These are phyloP conservation scores for Plasmopara muralis DNA, from an alignment of 352 stramenopile genomes.

Conservation along the genomic window DNA sequence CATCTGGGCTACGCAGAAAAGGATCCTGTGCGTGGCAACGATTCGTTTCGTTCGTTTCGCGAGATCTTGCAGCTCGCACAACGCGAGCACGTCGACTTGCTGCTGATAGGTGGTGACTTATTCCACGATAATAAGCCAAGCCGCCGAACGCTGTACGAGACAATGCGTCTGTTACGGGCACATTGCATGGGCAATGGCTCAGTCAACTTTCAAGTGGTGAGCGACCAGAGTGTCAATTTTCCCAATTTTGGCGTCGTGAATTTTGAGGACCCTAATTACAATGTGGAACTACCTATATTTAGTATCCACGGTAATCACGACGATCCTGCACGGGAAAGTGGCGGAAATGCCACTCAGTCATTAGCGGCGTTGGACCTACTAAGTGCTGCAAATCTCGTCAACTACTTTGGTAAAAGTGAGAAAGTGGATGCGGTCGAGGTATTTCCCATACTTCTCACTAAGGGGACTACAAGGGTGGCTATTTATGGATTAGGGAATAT, in stretches of 20 bases:
- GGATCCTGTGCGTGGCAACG: slow-evolving; percentile 91
- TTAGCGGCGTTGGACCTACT: slow-evolving; percentile 95
- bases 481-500: slow-evolving; percentile 98
- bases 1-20: slow-evolving; percentile 96
- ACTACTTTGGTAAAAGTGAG: slow-evolving; percentile 97
- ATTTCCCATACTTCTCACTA: slow-evolving; percentile 93
- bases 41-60: slow-evolving; percentile 88
- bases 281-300: slow-evolving; percentile 95
- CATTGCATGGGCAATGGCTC: slow-evolving; percentile 92
- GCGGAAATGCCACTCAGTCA: slow-evolving; percentile 45
- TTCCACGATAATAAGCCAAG: slow-evolving; percentile 99
- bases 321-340: slow-evolving; percentile 92
- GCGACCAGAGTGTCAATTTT: slow-evolving; percentile 88
- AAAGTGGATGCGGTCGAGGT: slow-evolving; percentile 93
- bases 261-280: slow-evolving; percentile 95
- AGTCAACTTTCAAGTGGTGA: slow-evolving; percentile 86
- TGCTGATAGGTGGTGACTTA: slow-evolving; percentile 95
- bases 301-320: slow-evolving; percentile 99
- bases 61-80: slow-evolving; percentile 79
- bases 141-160: slow-evolving; percentile 92
- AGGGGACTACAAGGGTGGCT: slow-evolving; percentile 92
- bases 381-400: slow-evolving; percentile 93
- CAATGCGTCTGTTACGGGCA: slow-evolving; percentile 93
- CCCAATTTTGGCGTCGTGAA: slow-evolving; percentile 90
- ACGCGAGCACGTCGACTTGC: slow-evolving; percentile 79